Evolutionary conservation across 148 eudicot genomes (phyloP).

Genomic region (Silene uniflora): DNA sequence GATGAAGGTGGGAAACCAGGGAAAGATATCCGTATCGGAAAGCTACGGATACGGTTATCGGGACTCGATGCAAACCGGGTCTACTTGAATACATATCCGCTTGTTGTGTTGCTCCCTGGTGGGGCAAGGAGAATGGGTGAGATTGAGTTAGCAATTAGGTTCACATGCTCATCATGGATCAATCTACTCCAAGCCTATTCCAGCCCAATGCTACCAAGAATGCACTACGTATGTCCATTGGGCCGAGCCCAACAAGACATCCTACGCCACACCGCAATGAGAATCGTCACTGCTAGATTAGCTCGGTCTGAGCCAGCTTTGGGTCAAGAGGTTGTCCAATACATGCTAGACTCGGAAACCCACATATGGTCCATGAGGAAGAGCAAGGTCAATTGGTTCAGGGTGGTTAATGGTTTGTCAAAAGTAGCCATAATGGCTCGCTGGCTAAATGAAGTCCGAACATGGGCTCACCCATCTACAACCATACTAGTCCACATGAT

Average conservation of each 20-base stretch:
- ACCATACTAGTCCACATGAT: conserved; percentile 63
- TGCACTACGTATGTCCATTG: conserved; percentile 78
- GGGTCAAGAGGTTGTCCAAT: conserved; percentile 83
- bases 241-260: conserved; percentile 79
- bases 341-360: conserved; percentile 71
- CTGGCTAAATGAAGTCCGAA: conserved; percentile 61
- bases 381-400: conserved; percentile 83
- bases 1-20: conserved; percentile 39
- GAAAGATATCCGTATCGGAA: conserved; percentile 69
- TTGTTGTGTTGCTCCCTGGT: conserved; percentile 55
- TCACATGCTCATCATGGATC: conserved; percentile 84
- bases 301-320: conserved; percentile 78
- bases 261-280: conserved; percentile 70
- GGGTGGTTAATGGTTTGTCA: conserved; percentile 63
- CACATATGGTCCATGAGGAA: conserved; percentile 89
- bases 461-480: conserved; percentile 76
- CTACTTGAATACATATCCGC: conserved; percentile 55
- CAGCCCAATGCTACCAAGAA: conserved; percentile 76
- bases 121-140: conserved; percentile 84
- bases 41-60: conserved; percentile 63
- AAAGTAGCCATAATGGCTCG: conserved; percentile 50
- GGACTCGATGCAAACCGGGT: conserved; percentile 64
- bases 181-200: conserved; percentile 61
- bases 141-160: conserved; percentile 65
- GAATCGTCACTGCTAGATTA: conserved; percentile 57